Percentiles rank a stretch among this genome's conserved stretches.
phyloP scores from a whole-genome alignment of 2,329 filamentous ascomycete species.

The Neocucurbitaria cava region DNA sequence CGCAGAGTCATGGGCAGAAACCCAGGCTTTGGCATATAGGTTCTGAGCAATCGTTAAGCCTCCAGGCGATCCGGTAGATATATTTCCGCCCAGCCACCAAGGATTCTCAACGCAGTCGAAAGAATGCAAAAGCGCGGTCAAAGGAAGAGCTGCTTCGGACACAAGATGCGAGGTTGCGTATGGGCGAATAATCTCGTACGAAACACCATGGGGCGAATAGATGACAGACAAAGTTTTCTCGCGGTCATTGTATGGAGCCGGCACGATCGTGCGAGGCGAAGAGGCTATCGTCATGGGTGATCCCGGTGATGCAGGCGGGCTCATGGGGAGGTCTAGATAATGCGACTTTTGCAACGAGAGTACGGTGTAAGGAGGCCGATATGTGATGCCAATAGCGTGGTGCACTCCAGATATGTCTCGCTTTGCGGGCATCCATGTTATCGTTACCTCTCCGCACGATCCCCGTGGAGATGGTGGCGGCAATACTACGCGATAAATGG shows the following conservation, averaged over 20 bases:
- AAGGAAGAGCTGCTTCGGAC: constrained; percentile 63
- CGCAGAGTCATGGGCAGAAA: constrained; percentile 67
- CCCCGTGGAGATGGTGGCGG: constrained; percentile 61
- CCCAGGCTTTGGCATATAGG: constrained; percentile 64
- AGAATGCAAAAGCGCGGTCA: constrained; percentile 70
- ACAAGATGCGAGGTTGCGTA: constrained; percentile 66
- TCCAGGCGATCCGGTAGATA: constrained; percentile 63
- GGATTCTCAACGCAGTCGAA: constrained; percentile 67
- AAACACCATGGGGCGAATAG: constrained; percentile 70
- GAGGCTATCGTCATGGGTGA: constrained; percentile 43
- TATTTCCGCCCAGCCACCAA: constrained; percentile 68
- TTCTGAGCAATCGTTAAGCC: constrained; percentile 64
- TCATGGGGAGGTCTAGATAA: constrained; percentile 48
- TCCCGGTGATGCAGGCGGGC: constrained; percentile 43
- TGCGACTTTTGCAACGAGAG: constrained; percentile 41
- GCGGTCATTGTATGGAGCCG: constrained; percentile 43
- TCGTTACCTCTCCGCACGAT: constrained; percentile 70
- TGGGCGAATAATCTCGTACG: constrained; percentile 60
- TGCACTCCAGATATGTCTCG: constrained; percentile 67
- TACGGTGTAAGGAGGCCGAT: constrained; percentile 63
- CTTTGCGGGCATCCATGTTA: constrained; percentile 70
- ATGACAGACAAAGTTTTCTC: constrained; percentile 64
- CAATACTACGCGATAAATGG: constrained; percentile 60
- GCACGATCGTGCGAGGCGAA: constrained; percentile 41
- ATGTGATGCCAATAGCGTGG: constrained; percentile 75